phyloP scores from a whole-genome alignment of 2,329 filamentous ascomycete genomes.

The Fusarium aywerte region DNA sequence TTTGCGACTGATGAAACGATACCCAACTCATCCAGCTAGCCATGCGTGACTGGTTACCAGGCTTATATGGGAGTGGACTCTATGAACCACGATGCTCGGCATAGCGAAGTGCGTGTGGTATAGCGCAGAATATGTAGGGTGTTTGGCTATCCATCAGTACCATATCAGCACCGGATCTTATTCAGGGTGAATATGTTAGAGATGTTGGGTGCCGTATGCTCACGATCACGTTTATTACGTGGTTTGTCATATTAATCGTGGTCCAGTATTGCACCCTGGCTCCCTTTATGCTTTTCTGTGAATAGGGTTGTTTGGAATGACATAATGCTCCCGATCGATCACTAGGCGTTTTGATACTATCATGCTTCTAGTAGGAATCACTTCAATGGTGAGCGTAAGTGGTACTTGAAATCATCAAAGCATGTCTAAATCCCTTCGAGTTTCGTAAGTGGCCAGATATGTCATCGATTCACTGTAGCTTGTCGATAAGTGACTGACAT shows the following conservation, averaged over 20 bases:
- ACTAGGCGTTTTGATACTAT: not conserved
- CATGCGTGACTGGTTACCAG: conserved; percentile 5
- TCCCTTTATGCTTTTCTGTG: not conserved
- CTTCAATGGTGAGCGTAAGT: not conserved
- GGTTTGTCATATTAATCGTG: conserved; percentile 28
- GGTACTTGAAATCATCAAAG: not conserved
- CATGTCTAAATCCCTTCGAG: not conserved
- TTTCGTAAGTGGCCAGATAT: conserved; percentile 11
- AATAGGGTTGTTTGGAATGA: conserved; percentile 6
- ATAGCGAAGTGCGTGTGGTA: not conserved
- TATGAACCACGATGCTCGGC: not conserved
- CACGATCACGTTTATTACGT: conserved; percentile 7
- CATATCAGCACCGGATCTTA: not conserved
- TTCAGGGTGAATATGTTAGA: not conserved
- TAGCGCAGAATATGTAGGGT: not conserved
- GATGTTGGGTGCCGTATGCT: not conserved
- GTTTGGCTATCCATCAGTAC: not conserved
- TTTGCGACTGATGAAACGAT: conserved; percentile 21
- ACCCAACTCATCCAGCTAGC: not conserved
- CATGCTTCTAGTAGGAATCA: not conserved
- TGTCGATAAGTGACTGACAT: conserved; percentile 10
- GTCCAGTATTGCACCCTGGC: conserved; percentile 15
- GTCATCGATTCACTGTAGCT: conserved; percentile 10
- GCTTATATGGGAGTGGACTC: not conserved
- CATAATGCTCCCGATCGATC: conserved; percentile 6